Evolutionary conservation across 495 filamentous ascomycete genomes (phyloP).

Genomic region (Penicillium argentinense): DNA sequence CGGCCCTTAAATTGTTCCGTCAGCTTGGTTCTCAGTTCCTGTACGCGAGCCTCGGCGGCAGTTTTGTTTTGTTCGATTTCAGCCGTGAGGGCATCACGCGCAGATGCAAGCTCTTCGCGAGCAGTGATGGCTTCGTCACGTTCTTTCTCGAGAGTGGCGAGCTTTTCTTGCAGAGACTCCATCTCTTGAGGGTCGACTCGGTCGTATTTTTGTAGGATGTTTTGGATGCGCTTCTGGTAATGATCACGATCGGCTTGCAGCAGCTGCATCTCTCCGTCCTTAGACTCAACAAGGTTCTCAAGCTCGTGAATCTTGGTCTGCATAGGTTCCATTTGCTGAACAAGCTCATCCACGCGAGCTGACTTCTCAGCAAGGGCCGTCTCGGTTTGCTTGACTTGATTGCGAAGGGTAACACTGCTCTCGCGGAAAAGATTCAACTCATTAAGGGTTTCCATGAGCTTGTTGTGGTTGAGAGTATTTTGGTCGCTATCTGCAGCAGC

Average conservation of each 20-base stretch:
- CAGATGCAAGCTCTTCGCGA: slow-evolving; percentile 56
- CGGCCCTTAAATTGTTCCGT: slow-evolving; percentile 61
- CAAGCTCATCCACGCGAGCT: slow-evolving; percentile 69
- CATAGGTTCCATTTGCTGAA: slow-evolving; percentile 76
- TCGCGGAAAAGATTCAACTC: slow-evolving; percentile 94
- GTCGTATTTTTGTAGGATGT: slow-evolving; percentile 93
- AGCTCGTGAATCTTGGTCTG: slow-evolving; percentile 75
- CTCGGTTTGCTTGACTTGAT: slow-evolving; percentile 77
- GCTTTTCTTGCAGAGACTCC: slow-evolving; percentile 75
- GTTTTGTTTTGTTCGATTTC: slow-evolving; percentile 53
- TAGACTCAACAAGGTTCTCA: slow-evolving; percentile 73
- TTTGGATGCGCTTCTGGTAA: slow-evolving; percentile 90
- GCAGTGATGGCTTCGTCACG: slow-evolving; percentile 53
- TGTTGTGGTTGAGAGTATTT: slow-evolving; percentile 72
- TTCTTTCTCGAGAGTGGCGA: slow-evolving; percentile 65
- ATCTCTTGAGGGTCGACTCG: slow-evolving; percentile 90
- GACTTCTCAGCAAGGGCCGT: slow-evolving; percentile 71
- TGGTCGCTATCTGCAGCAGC: slow-evolving; percentile 70
- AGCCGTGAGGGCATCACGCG: slow-evolving; percentile 58
- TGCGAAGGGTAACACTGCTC: slow-evolving; percentile 83
- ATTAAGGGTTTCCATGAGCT: slow-evolving; percentile 88
- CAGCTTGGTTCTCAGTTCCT: slow-evolving; percentile 52
- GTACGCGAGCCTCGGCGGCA: slow-evolving; percentile 23
- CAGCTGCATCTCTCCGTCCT: slow-evolving; percentile 81
- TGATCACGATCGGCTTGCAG: slow-evolving; percentile 84